phyloP scores from a whole-genome alignment of 1,284 basidiomycete genomes.

The Leccinum angustisporum region DNA sequence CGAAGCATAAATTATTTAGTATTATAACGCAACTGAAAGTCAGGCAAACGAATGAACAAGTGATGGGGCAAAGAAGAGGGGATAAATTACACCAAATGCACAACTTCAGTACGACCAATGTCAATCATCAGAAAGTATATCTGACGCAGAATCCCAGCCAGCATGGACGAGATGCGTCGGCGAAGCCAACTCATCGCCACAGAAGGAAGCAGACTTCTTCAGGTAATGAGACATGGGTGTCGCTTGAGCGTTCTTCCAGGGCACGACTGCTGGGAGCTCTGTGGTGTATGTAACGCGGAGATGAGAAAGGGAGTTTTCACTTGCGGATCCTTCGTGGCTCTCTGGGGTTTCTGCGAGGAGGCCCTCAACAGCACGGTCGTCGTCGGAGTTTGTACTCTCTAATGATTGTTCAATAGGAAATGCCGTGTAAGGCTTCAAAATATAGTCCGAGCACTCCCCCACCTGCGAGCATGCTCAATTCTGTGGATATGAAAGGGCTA shows the following conservation, averaged over 20 bases:
- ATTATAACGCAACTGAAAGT: constrained; percentile 22
- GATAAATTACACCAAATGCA: constrained; percentile 30
- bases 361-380: constrained; percentile 35
- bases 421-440: constrained; percentile 30
- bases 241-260: constrained; percentile 42
- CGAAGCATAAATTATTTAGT: constrained; percentile 34
- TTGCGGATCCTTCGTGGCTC: constrained; percentile 30
- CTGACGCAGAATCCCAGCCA: constrained; percentile 60
- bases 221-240: constrained; percentile 39
- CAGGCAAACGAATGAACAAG: constrained; percentile 22
- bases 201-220: constrained; percentile 41
- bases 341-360: constrained; percentile 36
- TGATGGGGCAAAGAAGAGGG: constrained; percentile 5
- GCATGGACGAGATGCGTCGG: constrained; percentile 52
- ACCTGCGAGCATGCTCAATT: constrained; percentile 34
- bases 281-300: constrained; percentile 38
- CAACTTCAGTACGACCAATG: constrained; percentile 12
- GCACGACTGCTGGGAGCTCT: constrained; percentile 37
- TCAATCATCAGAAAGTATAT: constrained; percentile 39
- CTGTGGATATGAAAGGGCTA: constrained; percentile 32
- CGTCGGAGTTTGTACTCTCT: constrained; percentile 38
- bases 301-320: constrained; percentile 37
- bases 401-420: constrained; percentile 35
- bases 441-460: constrained; percentile 28
- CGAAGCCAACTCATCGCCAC: constrained; percentile 37